These are phyloP conservation scores for Casuarina cunninghamiana DNA, from an alignment of 306 rosid species.

Conservation along the genomic window DNA sequence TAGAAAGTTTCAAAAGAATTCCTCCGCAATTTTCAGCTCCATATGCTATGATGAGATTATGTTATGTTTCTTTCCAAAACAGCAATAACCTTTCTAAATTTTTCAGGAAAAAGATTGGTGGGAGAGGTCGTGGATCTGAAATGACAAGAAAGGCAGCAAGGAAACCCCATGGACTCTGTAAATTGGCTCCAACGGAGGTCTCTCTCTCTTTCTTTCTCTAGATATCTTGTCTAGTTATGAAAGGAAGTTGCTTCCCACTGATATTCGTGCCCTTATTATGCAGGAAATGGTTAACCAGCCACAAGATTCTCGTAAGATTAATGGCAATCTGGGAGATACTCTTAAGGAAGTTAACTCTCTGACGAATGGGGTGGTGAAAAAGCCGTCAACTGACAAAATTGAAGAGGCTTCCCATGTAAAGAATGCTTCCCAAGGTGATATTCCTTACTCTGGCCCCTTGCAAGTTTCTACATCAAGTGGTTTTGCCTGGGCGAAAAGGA, in stretches of 20 bases:
- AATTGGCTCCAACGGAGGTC: constrained; percentile 87
- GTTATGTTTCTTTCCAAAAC: constrained; percentile 3
- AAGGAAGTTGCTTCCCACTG: constrained; percentile 19
- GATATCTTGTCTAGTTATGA: constrained; percentile 9
- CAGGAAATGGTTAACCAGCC: constrained; percentile 58
- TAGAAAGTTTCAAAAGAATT: too few relatives aligned
- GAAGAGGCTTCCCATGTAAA: constrained; percentile 69
- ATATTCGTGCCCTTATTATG: constrained; percentile 27
- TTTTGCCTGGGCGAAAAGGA: constrained; percentile 97
- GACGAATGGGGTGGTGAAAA: constrained; percentile 43
- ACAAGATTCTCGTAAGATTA: constrained; percentile 43
- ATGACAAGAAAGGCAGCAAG: constrained; percentile 63
- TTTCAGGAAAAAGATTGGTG: constrained; percentile 79
- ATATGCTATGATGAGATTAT: background rate
- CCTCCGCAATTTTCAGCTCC: background rate
- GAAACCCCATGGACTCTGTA: constrained; percentile 67
- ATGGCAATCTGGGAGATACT: constrained; percentile 38
- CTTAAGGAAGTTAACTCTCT: constrained; percentile 45
- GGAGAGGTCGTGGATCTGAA: constrained; percentile 68
- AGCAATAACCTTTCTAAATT: constrained; percentile 4
- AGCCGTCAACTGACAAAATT: constrained; percentile 47
- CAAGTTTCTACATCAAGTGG: constrained; percentile 97
- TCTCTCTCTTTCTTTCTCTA: constrained; percentile 22
- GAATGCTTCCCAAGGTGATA: constrained; percentile 83
- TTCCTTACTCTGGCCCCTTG: constrained; percentile 81